Evolutionary conservation across 2,329 filamentous ascomycete genomes (phyloP).

Genomic region (Berkeleyomyces rouxiae): DNA sequence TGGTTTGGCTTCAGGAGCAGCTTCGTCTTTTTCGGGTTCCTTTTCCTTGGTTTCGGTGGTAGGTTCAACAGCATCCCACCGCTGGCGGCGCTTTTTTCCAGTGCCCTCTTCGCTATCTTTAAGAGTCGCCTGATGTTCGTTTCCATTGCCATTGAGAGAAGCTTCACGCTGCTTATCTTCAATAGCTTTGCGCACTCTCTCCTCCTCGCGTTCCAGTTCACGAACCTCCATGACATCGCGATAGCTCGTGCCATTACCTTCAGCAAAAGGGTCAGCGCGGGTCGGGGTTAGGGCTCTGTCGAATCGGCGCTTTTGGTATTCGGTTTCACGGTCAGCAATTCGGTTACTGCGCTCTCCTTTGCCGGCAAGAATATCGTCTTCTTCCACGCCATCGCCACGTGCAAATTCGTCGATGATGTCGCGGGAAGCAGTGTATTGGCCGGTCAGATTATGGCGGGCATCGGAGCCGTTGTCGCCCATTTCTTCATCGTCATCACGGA

Average conservation of each 20-base stretch:
- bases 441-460: conserved; percentile 62
- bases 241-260: conserved; percentile 64
- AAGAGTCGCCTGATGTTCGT: conserved; percentile 47
- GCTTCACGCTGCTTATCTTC: conserved; percentile 49
- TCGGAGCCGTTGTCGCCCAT: conserved; percentile 61
- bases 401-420: conserved; percentile 92
- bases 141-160: conserved; percentile 38
- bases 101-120: conserved; percentile 56
- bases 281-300: conserved; percentile 76
- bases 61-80: conserved; percentile 59
- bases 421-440: conserved; percentile 87
- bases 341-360: conserved; percentile 74
- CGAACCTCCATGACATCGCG: conserved; percentile 79
- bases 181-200: conserved; percentile 65
- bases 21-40: conserved; percentile 23
- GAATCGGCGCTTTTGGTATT: conserved; percentile 93
- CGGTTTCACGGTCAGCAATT: conserved; percentile 84
- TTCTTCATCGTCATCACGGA: conserved; percentile 61
- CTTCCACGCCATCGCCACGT: conserved; percentile 67
- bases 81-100: conserved; percentile 75
- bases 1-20: conserved; percentile 35
- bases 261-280: conserved; percentile 68
- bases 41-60: conserved; percentile 30
- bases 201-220: conserved; percentile 86
- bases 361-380: conserved; percentile 75